These are phyloP conservation scores for Podospora pseudopauciseta DNA, from an alignment of 495 filamentous ascomycete genomes.

Conservation along the genomic window DNA sequence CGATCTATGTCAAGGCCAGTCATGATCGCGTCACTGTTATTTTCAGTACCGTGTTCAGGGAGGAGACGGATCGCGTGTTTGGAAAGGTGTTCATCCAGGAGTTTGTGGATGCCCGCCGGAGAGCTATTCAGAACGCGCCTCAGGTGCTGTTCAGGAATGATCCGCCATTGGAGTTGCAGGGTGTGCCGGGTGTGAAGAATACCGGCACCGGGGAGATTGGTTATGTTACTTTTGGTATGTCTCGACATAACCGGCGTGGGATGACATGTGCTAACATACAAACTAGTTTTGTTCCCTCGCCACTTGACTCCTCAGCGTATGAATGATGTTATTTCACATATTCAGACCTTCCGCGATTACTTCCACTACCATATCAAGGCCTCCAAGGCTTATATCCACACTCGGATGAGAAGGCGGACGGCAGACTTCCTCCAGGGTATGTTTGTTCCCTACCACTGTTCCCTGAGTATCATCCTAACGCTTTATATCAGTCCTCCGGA, in stretches of 20 bases:
- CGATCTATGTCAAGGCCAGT: conserved; percentile 98
- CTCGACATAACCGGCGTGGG: not conserved
- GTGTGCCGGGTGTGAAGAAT: conserved; percentile 74
- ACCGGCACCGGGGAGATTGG: conserved; percentile 76
- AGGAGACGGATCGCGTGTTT: conserved; percentile 95
- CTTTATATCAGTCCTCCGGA: conserved; percentile 63
- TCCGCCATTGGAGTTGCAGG: conserved; percentile 84
- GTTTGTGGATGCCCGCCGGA: conserved; percentile 91
- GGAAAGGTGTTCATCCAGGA: conserved; percentile 94
- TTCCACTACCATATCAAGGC: conserved; percentile 99
- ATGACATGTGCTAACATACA: conserved; percentile 20
- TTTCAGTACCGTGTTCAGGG: conserved; percentile 95
- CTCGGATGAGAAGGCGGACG: conserved; percentile 91
- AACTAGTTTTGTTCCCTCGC: conserved; percentile 87
- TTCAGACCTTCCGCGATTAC: conserved; percentile 99
- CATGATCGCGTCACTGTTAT: conserved; percentile 97
- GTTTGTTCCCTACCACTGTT: not conserved
- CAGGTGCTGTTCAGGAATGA: conserved; percentile 98
- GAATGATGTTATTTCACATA: conserved; percentile 94
- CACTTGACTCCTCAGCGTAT: conserved; percentile 87
- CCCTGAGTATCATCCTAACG: conserved; percentile 5
- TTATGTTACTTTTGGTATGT: conserved; percentile 93
- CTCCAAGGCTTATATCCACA: conserved; percentile 95
- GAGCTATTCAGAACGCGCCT: conserved; percentile 95
- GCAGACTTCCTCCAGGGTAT: conserved; percentile 95